Percentiles rank a stretch among this genome's conserved stretches.
Conservation (phyloP, 371 early-diverging fungal species). For the Mucor racemosus region DNA sequence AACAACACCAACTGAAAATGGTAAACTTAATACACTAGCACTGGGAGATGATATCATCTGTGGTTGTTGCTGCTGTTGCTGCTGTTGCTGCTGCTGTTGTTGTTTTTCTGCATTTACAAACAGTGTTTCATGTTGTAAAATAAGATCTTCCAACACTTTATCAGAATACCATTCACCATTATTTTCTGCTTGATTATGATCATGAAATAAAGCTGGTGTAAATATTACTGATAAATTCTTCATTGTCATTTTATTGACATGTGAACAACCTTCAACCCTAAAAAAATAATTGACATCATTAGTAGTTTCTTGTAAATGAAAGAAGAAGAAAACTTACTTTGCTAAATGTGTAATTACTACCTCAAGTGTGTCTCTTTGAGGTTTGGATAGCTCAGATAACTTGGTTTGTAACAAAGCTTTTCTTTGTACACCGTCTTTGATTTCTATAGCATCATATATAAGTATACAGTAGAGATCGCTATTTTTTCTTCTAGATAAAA, state of each 20-base stretch:
- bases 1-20: constrained; percentile 7
- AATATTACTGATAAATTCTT: constrained; percentile 63
- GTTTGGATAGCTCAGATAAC: constrained; percentile 41
- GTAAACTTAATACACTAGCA: constrained; percentile 9
- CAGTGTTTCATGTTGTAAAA: constrained; percentile 33
- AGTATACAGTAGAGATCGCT: not conserved
- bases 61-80: not conserved
- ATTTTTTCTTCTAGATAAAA: not conserved
- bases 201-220: constrained; percentile 68
- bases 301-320: not conserved
- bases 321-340: constrained; percentile 39
- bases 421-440: constrained; percentile 32
- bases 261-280: constrained; percentile 49
- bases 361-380: constrained; percentile 56
- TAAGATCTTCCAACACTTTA: constrained; percentile 48
- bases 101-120: constrained; percentile 13
- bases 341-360: constrained; percentile 55
- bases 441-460: constrained; percentile 22
- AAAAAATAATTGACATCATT: not conserved
- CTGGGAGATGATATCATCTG: constrained; percentile 1
- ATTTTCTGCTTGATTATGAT: constrained; percentile 56
- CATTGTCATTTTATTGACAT: constrained; percentile 64
- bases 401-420: constrained; percentile 37
- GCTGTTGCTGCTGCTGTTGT: not conserved
- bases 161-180: constrained; percentile 52